Base-by-base conservation (phyloP, 345 rosid genomes). In the Barbarea vulgaris region DNA sequence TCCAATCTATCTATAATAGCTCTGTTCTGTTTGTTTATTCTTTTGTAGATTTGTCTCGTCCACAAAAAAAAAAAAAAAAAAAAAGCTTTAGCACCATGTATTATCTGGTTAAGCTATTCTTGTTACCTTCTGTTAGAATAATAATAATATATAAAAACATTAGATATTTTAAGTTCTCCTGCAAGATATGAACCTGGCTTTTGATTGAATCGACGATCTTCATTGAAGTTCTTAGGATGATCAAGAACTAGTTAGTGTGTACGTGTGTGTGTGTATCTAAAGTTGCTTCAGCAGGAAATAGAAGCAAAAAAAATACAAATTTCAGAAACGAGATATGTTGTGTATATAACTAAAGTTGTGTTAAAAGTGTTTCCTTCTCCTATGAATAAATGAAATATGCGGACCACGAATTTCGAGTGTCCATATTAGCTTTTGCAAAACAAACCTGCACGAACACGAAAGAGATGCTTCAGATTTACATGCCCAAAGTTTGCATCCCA, bases 391-490 rank as follows among this genome's bases (percentile, higher is more conserved):
- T 55, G 83, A 85, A 78, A 83, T 89, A 79, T 81, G 85, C 87
- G 88, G 95, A 86, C 53, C 83, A 72, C 87, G 82, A 79, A 87
- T 78, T 21, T 78, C 77, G 81, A 78, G 77, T 42, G 75, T 85
- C 95, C 91, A 78, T 84, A 81, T 87, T 90, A 90, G 96, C 97
- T 81, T 87, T 85, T 87, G 85, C 87, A 85, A 78, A 89, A 89
- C 85, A 90, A 82, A 95, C 97, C 99, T 95, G 99, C 99, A 92
- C 78, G 83, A 86, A 85, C 90, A 89, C 70, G 88, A 89, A 89
- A 89, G 83, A 89, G 86, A 92, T 82, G 86, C 82, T 94, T 91
- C 91, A 91, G 97, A 81, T 83, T 80, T 80, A 82, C 86, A 82
- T 34, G 70, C 65, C 75, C 84, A 84, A 76, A 66, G 72, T 82